Percentiles rank a stretch among this genome's conserved stretches.
These are phyloP conservation scores for Irpex rosettiformis DNA, from an alignment of 1,284 basidiomycete genomes.

Conservation along the genomic window DNA sequence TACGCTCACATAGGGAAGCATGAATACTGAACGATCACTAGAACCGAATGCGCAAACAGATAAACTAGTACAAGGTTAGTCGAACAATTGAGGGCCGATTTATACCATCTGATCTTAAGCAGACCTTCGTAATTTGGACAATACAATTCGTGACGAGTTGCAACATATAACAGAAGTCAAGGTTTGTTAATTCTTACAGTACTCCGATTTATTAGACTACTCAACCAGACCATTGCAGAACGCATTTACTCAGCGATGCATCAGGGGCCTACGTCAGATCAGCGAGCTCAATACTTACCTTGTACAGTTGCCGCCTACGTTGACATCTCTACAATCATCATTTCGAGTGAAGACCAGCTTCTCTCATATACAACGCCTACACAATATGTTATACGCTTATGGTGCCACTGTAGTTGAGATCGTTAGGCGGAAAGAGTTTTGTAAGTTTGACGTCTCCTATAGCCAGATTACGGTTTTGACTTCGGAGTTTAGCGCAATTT, in stretches of 20 bases:
- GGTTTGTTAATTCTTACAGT: slow-evolving; percentile 34
- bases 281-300: slow-evolving; percentile 75
- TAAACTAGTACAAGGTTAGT: slow-evolving; percentile 50
- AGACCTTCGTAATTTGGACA: slow-evolving; percentile 67
- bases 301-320: slow-evolving; percentile 59
- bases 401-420: slow-evolving; percentile 91
- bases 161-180: slow-evolving; percentile 55
- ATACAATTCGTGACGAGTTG: slow-evolving; percentile 55
- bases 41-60: slow-evolving; percentile 51
- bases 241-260: slow-evolving; percentile 67
- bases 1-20: background rate
- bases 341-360: slow-evolving; percentile 81
- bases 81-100: background rate
- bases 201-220: background rate
- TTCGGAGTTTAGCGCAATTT: slow-evolving; percentile 58
- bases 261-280: slow-evolving; percentile 66
- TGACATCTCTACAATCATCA: slow-evolving; percentile 64
- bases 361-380: slow-evolving; percentile 84
- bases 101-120: slow-evolving; percentile 3
- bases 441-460: slow-evolving; percentile 37
- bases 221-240: slow-evolving; percentile 46
- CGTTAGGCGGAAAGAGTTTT: slow-evolving; percentile 86
- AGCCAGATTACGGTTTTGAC: no score
- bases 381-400: slow-evolving; percentile 91
- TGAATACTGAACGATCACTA: slow-evolving; percentile 18